A percentile compares a stretch with the other conserved stretches of the same genome.
Conservation (phyloP, 176 grass and related monocot genomes). For the Zea mays region DNA sequence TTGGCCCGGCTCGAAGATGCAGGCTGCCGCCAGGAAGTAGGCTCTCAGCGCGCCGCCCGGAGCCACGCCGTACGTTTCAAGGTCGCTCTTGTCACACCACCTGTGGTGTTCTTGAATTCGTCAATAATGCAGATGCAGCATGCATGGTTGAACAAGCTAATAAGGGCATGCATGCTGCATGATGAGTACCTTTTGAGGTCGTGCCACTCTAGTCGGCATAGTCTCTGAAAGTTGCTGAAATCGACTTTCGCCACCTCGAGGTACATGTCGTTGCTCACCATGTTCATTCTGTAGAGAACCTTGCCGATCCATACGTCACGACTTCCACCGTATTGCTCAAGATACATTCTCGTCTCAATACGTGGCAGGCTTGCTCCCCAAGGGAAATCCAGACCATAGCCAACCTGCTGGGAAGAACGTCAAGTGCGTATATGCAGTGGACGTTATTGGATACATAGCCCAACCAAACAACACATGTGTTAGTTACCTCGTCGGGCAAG, state of each 20-base stretch:
- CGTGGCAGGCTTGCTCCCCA: slow-evolving; percentile 39
- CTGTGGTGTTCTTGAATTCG: no score
- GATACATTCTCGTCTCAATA: slow-evolving; percentile 32
- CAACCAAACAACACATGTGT: no score
- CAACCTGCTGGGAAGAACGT: neutral
- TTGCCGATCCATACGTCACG: slow-evolving; percentile 32
- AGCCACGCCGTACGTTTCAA: slow-evolving; percentile 2
- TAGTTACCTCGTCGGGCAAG: slow-evolving; percentile 44
- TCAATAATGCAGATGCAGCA: no score
- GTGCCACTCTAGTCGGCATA: slow-evolving; percentile 48
- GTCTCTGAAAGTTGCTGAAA: slow-evolving; percentile 49
- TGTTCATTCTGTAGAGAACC: slow-evolving; percentile 53
- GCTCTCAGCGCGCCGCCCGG: slow-evolving; percentile 8
- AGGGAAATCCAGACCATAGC: slow-evolving; percentile 9
- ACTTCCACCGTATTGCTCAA: slow-evolving; percentile 38
- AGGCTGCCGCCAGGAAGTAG: slow-evolving; percentile 56
- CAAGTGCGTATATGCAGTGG: no score
- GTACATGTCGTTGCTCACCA: slow-evolving; percentile 55
- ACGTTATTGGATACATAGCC: no score
- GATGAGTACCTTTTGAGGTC: slow-evolving; percentile 41
- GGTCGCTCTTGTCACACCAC: slow-evolving; percentile 42
- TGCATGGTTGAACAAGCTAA: no score
- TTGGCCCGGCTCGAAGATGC: slow-evolving; percentile 51
- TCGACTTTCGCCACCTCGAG: slow-evolving; percentile 53
- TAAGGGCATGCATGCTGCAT: no score